Evolutionary conservation across 2,329 filamentous ascomycete genomes (phyloP), one percentile per base, ranked within the genome.

Genomic region (Teratosphaeria zuluensis): DNA sequence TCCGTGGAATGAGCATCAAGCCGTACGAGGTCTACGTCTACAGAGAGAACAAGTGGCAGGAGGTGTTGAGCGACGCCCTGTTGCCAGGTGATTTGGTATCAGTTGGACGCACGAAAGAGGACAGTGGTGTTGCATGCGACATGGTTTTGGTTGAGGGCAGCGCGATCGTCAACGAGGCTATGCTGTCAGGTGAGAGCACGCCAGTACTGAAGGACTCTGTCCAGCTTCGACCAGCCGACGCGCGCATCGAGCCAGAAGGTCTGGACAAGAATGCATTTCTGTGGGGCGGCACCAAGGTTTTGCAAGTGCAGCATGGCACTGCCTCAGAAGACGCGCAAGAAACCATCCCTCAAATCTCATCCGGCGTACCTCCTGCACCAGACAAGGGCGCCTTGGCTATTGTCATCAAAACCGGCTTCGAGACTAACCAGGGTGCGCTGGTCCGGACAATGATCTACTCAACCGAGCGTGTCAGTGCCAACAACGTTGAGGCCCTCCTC

Each of bases 381-480:
- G 94, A 99, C 74, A 90, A 94, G 68, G 94, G 94, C 56, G 94
- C 92, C 38, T 84, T 97, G 80, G 94, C 92, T 62, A 84, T 99
- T 63, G 90, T 99, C 53, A 87, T 92, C 70, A 97, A 96, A 82
- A 99, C 94, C 57, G 94, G 94, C 12, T 99, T 99, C 69, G 95
- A 99, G 77, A 99, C 94, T 11, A 97, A 92, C 58, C 95, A 99
- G 76, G 94, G 94, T 63, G 96, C 91, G 74, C 83, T 99, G 61
- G 94, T 99, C 61, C 89, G 94, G 62, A 99, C 94, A 66, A 99
- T 99, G 94, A 99, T 99, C 70, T 99, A 96, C 78, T 96, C 95
- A 1, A 99, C 94, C 1, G 94, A 99, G 75, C 90, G 92, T 65
- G 92, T 99, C 28, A 97, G 92, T n/a, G 94, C 94, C 67, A 96